Evolutionary conservation across 345 rosid species (phyloP).

Genomic region (Psidium guajava): DNA sequence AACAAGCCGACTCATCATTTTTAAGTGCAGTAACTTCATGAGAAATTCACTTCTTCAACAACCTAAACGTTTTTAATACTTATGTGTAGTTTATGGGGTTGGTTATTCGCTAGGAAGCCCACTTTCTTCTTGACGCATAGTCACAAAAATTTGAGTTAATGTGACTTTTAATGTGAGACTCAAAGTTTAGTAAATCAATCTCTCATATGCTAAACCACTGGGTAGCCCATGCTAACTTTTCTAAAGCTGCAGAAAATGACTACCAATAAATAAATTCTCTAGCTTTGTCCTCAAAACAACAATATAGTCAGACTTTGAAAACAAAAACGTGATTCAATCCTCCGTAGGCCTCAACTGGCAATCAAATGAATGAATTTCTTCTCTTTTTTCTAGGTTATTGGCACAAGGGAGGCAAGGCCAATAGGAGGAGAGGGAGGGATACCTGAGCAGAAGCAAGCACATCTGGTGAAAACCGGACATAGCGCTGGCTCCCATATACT

Average conservation of each 20-base stretch:
- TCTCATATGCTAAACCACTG: not conserved
- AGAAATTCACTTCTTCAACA: not conserved
- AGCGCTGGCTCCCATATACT: conserved; percentile 92
- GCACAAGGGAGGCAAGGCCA: not conserved
- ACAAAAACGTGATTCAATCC: not conserved
- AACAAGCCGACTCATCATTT: not conserved
- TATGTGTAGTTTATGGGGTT: not conserved
- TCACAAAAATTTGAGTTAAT: not conserved
- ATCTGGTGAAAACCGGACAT: conserved; percentile 89
- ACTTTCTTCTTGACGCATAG: not conserved
- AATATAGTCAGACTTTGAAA: not conserved
- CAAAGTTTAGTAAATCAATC: not conserved
- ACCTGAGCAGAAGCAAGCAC: conserved; percentile 89
- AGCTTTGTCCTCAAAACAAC: not conserved
- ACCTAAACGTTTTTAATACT: not conserved
- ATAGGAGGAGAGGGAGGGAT: conserved; percentile 2
- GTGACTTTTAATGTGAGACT: not conserved
- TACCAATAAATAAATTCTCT: not conserved
- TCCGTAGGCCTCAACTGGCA: not conserved
- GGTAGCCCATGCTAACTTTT: not conserved
- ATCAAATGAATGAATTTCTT: not conserved
- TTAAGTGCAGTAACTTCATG: not conserved
- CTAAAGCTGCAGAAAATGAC: not conserved
- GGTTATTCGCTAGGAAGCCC: not conserved
- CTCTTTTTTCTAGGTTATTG: not conserved